A percentile compares a stretch with the other conserved stretches of the same genome.
Evolutionary conservation across 2,329 filamentous ascomycete genomes (phyloP).

Genomic region (Calonectria honghensis): DNA sequence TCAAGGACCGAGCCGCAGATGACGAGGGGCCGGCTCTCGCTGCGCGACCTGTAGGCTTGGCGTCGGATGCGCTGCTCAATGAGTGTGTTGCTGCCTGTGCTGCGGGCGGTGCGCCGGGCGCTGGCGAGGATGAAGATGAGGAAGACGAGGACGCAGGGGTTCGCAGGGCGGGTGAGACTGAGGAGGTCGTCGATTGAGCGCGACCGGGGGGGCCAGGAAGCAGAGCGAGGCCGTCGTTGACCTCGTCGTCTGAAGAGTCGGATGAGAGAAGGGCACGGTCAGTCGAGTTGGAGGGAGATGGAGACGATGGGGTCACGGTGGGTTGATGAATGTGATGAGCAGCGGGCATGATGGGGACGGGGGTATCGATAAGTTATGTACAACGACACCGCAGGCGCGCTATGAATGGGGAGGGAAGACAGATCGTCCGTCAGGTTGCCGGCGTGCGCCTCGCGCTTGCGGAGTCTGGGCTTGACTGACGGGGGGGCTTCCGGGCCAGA

Average conservation of each 20-base stretch:
- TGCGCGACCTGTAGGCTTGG: slow-evolving; percentile 39
- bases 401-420: slow-evolving; percentile 30
- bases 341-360: slow-evolving; percentile 44
- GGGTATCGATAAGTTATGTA: slow-evolving; percentile 37
- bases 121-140: slow-evolving; percentile 38
- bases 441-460: slow-evolving; percentile 28
- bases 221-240: slow-evolving; percentile 20
- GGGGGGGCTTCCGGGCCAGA: slow-evolving; percentile 1
- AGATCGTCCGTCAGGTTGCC: slow-evolving; percentile 27
- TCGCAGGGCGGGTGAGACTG: slow-evolving; percentile 29
- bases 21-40: slow-evolving; percentile 48
- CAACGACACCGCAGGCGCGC: slow-evolving; percentile 26
- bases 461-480: slow-evolving; percentile 22
- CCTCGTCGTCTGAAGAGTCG: slow-evolving; percentile 40
- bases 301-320: slow-evolving; percentile 22
- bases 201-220: slow-evolving; percentile 39
- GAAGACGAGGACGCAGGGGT: slow-evolving; percentile 33
- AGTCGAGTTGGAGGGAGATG: slow-evolving; percentile 40
- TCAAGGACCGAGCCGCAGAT: slow-evolving; percentile 40
- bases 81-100: slow-evolving; percentile 29
- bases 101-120: slow-evolving; percentile 5
- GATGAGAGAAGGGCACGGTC: slow-evolving; percentile 40
- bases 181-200: slow-evolving; percentile 22
- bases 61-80: slow-evolving; percentile 6
- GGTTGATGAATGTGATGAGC: slow-evolving; percentile 43